phyloP scores from a whole-genome alignment of 768 basidiomycete species.

The Kwoniella shandongensis region DNA sequence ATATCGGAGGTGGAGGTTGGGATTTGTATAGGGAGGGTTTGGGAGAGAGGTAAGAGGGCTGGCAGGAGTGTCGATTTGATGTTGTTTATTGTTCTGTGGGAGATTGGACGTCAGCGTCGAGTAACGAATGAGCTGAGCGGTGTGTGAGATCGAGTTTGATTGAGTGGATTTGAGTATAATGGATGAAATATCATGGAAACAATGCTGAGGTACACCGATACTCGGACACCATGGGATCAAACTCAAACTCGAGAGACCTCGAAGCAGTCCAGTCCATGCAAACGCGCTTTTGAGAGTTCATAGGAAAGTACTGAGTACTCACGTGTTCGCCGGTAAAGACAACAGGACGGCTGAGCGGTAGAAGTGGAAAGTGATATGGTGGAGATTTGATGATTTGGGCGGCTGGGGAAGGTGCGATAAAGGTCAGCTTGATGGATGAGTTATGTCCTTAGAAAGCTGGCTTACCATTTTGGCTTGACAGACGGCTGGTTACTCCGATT shows the following conservation, averaged over 20 bases:
- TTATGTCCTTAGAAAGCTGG: not conserved
- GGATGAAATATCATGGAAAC: too few relatives aligned
- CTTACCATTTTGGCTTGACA: too few relatives aligned
- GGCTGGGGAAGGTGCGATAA: conserved; percentile 35
- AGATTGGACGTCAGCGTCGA: too few relatives aligned
- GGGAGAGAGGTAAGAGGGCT: conserved; percentile 31
- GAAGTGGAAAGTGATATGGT: conserved; percentile 47
- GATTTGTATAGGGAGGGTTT: conserved; percentile 9
- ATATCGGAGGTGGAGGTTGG: conserved; percentile 28
- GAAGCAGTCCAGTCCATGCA: too few relatives aligned
- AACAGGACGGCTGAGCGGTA: conserved; percentile 39
- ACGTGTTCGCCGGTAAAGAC: conserved; percentile 41
- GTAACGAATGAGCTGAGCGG: too few relatives aligned
- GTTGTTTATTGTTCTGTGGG: conserved; percentile 21
- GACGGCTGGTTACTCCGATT: too few relatives aligned
- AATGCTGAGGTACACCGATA: not conserved
- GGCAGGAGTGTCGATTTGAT: conserved; percentile 39
- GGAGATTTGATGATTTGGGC: conserved; percentile 35
- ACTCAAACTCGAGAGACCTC: too few relatives aligned
- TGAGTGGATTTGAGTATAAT: too few relatives aligned
- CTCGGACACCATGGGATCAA: too few relatives aligned
- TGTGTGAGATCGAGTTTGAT: too few relatives aligned
- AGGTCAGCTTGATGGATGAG: not conserved
- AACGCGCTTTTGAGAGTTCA: too few relatives aligned
- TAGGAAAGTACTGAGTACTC: too few relatives aligned